phyloP scores from a whole-genome alignment of 2,329 filamentous ascomycete genomes.

The Curvularia hawaiiensis region DNA sequence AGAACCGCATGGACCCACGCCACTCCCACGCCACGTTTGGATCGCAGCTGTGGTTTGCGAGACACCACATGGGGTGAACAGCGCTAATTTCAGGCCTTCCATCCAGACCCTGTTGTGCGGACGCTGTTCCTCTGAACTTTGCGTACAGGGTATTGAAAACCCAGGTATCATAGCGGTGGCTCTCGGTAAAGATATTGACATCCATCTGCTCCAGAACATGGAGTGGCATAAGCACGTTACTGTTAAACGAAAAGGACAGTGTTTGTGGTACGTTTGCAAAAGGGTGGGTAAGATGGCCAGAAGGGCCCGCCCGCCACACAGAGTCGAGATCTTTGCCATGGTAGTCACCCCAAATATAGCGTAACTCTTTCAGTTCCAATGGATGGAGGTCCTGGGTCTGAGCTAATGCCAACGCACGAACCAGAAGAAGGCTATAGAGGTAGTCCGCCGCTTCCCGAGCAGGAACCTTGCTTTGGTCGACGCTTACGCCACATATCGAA shows the following conservation, averaged over 20 bases:
- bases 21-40: slow-evolving; percentile 96
- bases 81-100: slow-evolving; percentile 89
- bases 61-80: slow-evolving; percentile 93
- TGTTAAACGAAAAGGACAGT: slow-evolving; percentile 77
- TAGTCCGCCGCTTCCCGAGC: slow-evolving; percentile 63
- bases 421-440: slow-evolving; percentile 64
- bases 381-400: slow-evolving; percentile 63
- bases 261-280: slow-evolving; percentile 56
- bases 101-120: slow-evolving; percentile 72
- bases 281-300: slow-evolving; percentile 20
- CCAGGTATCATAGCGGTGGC: slow-evolving; percentile 71
- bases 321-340: slow-evolving; percentile 34
- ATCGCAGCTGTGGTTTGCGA: slow-evolving; percentile 95
- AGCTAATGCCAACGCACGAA: slow-evolving; percentile 65
- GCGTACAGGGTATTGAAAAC: slow-evolving; percentile 89
- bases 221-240: slow-evolving; percentile 74
- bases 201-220: slow-evolving; percentile 86
- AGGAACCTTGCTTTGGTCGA: slow-evolving; percentile 61
- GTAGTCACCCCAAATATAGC: slow-evolving; percentile 71
- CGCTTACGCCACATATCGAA: slow-evolving; percentile 60
- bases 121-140: slow-evolving; percentile 90
- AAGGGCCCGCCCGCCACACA: slow-evolving; percentile 24
- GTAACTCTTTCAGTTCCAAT: slow-evolving; percentile 63
- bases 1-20: slow-evolving; percentile 77
- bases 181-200: slow-evolving; percentile 69